A percentile compares a stretch with the other conserved stretches of the same genome.
phyloP scores from a whole-genome alignment of 306 rosid genomes.

The Vachellia collinsii region DNA sequence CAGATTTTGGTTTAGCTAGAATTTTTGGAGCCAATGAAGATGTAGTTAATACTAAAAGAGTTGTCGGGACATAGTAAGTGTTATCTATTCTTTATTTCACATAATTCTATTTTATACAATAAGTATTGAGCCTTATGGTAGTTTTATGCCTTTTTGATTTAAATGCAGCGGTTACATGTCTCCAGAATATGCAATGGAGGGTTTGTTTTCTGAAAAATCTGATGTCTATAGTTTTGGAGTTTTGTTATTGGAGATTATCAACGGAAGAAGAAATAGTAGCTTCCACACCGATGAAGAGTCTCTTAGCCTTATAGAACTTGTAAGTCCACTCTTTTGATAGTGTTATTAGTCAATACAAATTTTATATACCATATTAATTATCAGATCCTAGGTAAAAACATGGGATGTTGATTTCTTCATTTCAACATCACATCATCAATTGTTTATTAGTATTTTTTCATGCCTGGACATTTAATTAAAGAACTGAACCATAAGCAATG shows the following conservation, averaged over 20 bases:
- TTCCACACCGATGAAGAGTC: slow-evolving; percentile 33
- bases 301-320: slow-evolving; percentile 47
- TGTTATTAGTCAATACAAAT: not conserved
- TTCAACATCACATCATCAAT: not conserved
- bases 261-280: slow-evolving; percentile 46
- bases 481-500: not conserved
- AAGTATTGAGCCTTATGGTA: not conserved
- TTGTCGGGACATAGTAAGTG: slow-evolving; percentile 48
- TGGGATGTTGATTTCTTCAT: not conserved
- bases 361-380: not conserved
- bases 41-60: slow-evolving; percentile 42
- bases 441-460: not conserved
- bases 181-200: slow-evolving; percentile 44
- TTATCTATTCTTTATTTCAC: not conserved
- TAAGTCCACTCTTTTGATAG: slow-evolving; percentile 7
- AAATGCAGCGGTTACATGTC: slow-evolving; percentile 46
- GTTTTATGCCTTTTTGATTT: not conserved
- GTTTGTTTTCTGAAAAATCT: slow-evolving; percentile 43
- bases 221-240: slow-evolving; percentile 43
- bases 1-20: slow-evolving; percentile 46
- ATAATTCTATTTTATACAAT: not conserved
- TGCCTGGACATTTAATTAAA: not conserved
- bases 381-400: not conserved
- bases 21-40: slow-evolving; percentile 35
- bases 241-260: slow-evolving; percentile 41